Evolutionary conservation across 768 basidiomycete species (phyloP).

Genomic region (Tubosaeta brunneosetosa): DNA sequence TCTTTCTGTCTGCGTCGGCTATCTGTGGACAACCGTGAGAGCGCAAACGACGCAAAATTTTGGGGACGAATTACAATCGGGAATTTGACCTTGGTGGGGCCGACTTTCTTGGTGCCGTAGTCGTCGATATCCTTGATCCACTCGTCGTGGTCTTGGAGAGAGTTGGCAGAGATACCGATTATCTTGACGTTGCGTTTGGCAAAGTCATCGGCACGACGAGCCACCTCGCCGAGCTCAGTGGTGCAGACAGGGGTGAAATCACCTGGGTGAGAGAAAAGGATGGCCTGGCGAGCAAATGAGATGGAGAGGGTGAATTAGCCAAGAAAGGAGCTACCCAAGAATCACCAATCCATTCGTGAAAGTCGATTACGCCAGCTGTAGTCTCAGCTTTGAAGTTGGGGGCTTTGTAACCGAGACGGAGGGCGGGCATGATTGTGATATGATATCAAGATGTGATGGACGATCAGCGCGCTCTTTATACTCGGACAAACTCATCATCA

Average conservation of each 20-base stretch:
- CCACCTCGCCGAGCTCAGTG: conserved; percentile 95
- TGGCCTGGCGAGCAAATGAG: conserved; percentile 43
- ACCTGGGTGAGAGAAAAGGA: conserved; percentile 94
- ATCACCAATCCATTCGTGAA: conserved; percentile 88
- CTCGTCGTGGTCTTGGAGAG: conserved; percentile 72
- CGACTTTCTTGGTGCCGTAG: conserved; percentile 58
- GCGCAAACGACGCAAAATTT: background rate
- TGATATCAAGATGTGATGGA: conserved; percentile 2
- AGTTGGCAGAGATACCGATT: conserved; percentile 91
- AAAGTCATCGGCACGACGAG: conserved; percentile 83
- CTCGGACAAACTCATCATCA: conserved; percentile 11
- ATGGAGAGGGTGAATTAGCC: background rate
- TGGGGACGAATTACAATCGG: conserved; percentile 62
- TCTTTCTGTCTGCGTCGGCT: conserved; percentile 82
- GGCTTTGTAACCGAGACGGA: conserved; percentile 82
- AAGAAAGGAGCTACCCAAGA: conserved; percentile 58
- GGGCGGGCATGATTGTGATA: conserved; percentile 38
- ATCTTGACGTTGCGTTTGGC: conserved; percentile 85
- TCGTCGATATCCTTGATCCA: conserved; percentile 91
- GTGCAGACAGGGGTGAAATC: conserved; percentile 94
- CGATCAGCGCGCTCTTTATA: conserved; percentile 11
- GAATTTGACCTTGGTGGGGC: conserved; percentile 75
- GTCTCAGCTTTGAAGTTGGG: conserved; percentile 92
- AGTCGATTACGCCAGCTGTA: conserved; percentile 80
- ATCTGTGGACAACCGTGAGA: conserved; percentile 49